A percentile compares a stretch with the other conserved stretches of the same genome.
These are phyloP conservation scores for Botryotinia globosa DNA, from an alignment of 2,329 filamentous ascomycete genomes.

Conservation along the genomic window DNA sequence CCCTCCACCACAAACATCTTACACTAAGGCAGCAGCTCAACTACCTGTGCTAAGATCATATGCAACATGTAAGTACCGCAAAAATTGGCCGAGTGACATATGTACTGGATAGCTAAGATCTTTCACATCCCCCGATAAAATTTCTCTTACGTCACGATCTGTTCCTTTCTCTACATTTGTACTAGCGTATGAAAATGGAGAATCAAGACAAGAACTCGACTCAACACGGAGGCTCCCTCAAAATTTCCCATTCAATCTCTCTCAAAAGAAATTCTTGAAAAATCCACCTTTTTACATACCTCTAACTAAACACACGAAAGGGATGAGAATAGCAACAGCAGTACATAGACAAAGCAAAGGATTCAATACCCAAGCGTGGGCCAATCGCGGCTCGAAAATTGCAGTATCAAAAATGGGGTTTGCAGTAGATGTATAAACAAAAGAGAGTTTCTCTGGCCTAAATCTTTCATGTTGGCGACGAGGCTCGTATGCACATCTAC, in stretches of 20 bases:
- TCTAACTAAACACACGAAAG: neutral
- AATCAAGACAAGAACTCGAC: neutral
- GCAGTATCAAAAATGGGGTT: neutral
- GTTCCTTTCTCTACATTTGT: neutral
- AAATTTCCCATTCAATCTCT: neutral
- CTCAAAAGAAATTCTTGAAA: neutral
- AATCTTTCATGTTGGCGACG: neutral
- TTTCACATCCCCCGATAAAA: neutral
- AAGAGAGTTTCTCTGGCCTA: neutral
- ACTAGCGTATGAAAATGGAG: neutral
- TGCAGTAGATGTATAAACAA: neutral
- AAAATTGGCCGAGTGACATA: rapidly evolving
- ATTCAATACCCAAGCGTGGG: neutral
- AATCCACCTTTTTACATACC: neutral
- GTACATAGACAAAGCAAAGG: neutral
- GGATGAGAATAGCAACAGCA: neutral
- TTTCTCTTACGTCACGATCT: neutral
- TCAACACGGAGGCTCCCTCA: neutral
- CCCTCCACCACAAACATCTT: neutral
- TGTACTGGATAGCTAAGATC: neutral
- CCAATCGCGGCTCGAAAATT: neutral
- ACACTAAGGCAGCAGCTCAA: neutral
- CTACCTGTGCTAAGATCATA: neutral
- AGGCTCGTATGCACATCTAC: neutral
- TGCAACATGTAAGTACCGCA: neutral